Base-by-base conservation (phyloP, 1,139 yeast species). In the Geotrichum citri-aurantii region DNA sequence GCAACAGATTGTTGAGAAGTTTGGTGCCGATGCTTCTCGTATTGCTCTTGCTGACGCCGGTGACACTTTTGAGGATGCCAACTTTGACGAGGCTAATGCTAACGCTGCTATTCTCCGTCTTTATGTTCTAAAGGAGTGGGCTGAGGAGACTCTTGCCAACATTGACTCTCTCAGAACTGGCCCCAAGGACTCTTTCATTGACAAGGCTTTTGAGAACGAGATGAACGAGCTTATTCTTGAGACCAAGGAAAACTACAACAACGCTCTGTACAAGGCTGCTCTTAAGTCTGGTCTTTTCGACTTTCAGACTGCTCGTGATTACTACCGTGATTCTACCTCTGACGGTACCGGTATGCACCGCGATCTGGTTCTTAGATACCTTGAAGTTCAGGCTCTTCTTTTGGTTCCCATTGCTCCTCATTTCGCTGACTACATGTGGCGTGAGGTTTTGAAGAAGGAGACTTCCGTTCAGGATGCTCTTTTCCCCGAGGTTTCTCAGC, bases 31-130 rank as follows among this genome's bases (percentile, higher is more conserved):
- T 75, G 98, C 98, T 50, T 81, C 96, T 23, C 87, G 99, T 80
- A 88, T 95, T 74, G 97, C 99, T 10, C 79, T 95, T 67, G 99
- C 99, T 47, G 98, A 95, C 78, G 97, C 97, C 59, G 99, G 99
- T 79, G 99, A 95, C 72, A 79, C 95, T 54, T 84, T 91, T 65
- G 99, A 93, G 76, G 99, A 95, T 75, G 99, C 99, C 61, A 95
- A 95, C 78, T 89, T 95, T 70, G 99, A 93, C 71, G 99, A 95
- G 76, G 79, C 91, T 63, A 92, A 87, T 68, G 99, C 99, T 59
- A 95, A 95, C 70, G 97, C 99, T 53, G 97, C 98, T 49, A 92
- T 95, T 72, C 82, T 93, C 73, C 88, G 99, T 78, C 81, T 95
- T 70, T 88, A 84, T 73, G 93, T 91, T 59, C 80, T 93, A 73